Conservation (phyloP, 108 stramenopile species). For the Fistulifera pelliculosa region DNA sequence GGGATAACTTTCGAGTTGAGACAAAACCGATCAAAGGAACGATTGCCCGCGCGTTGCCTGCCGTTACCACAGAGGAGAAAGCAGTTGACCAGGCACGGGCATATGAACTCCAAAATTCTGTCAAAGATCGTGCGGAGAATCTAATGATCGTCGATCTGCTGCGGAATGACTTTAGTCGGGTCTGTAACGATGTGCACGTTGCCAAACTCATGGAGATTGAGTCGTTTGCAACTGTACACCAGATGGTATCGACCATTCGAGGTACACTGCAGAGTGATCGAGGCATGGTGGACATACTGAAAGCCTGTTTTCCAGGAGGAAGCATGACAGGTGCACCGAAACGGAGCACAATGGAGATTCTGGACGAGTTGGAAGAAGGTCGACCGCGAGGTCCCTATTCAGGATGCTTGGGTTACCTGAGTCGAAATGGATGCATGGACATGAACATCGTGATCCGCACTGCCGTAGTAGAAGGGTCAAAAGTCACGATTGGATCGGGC, state of each 20-base stretch:
- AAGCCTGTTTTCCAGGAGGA: slow-evolving; percentile 92
- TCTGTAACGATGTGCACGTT: slow-evolving; percentile 90
- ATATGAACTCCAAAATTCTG: slow-evolving; percentile 33
- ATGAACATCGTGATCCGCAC: slow-evolving; percentile 96
- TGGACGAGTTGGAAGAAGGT: slow-evolving; percentile 73
- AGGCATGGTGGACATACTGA: slow-evolving; percentile 36
- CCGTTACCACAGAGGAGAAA: slow-evolving; percentile 23
- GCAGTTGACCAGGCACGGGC: slow-evolving; percentile 47
- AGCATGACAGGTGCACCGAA: slow-evolving; percentile 99
- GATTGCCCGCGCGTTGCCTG: slow-evolving; percentile 31
- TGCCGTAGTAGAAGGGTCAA: slow-evolving; percentile 54
- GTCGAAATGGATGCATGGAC: slow-evolving; percentile 73
- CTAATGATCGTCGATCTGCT: slow-evolving; percentile 98
- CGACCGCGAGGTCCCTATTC: slow-evolving; percentile 84
- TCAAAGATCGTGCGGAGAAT: slow-evolving; percentile 91
- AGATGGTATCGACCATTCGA: slow-evolving; percentile 88
- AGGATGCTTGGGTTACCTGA: slow-evolving; percentile 86
- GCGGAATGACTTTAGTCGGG: slow-evolving; percentile 89
- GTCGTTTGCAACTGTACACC: slow-evolving; percentile 93
- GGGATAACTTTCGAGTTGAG: slow-evolving; percentile 47
- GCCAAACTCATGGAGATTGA: slow-evolving; percentile 92
- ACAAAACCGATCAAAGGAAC: slow-evolving; percentile 98
- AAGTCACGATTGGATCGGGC: slow-evolving; percentile 83
- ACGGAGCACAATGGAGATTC: slow-evolving; percentile 84
- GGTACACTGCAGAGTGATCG: slow-evolving; percentile 42